Evolutionary conservation across 441 rosid species (phyloP).

Genomic region (Erodium texanum): DNA sequence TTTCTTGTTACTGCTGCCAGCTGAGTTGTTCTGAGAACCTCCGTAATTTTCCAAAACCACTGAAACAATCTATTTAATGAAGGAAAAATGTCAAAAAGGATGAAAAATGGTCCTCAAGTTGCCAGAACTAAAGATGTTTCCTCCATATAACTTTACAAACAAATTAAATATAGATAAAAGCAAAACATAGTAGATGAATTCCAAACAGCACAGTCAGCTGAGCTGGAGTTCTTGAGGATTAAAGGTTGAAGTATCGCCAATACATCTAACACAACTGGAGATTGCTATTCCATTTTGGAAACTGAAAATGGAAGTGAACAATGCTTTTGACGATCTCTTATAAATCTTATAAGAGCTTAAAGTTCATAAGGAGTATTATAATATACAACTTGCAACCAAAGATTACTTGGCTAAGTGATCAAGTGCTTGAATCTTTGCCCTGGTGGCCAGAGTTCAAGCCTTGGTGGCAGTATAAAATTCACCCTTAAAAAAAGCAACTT

Average conservation of each 20-base stretch:
- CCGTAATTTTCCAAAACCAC: conserved; percentile 80
- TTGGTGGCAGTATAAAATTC: no score
- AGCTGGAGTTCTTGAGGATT: background rate
- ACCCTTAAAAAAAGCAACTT: no score
- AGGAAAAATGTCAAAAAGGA: conserved; percentile 11
- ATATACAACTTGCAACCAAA: no score
- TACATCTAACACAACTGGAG: background rate
- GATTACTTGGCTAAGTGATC: no score
- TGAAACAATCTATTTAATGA: conserved; percentile 58
- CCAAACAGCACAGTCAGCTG: background rate
- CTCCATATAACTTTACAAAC: background rate
- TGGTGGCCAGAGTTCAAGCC: no score
- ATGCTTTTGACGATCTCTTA: background rate
- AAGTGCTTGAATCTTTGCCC: no score
- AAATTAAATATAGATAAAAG: background rate
- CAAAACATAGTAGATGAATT: background rate
- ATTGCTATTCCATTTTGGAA: background rate
- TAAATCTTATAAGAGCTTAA: background rate
- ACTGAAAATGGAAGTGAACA: background rate
- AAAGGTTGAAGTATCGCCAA: background rate
- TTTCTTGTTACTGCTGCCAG: conserved; percentile 16
- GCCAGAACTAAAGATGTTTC: background rate
- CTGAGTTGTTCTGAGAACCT: conserved; percentile 28
- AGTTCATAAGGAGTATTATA: background rate
- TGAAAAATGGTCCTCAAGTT: background rate